Base-by-base conservation (phyloP, 441 rosid species). In the Populus trichocarpa region DNA sequence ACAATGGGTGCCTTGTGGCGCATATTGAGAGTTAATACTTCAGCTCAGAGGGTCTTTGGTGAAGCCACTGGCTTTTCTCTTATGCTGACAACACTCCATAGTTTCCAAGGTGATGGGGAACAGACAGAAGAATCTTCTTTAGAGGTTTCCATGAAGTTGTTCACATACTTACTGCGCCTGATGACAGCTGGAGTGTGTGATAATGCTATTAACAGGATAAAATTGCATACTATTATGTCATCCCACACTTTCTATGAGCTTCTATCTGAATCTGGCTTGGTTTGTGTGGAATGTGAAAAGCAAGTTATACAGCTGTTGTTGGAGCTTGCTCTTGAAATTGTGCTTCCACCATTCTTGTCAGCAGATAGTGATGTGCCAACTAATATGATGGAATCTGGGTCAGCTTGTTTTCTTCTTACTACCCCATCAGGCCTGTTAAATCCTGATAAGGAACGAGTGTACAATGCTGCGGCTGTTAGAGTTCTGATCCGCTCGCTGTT, bases 21-120 rank as follows among this genome's bases (percentile, higher is more conserved):
- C 65, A 91, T 96, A 82, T 78, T 97, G 82, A 97, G 99, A 70
- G 90, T 85, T 65, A 97, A 96, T 85, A 88, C 79, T 75, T 90
- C 96, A 80, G 95, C 97, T 64, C 98, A 96, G 85, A 90, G 88
- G 87, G 91, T 93, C 77, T 97, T 97, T 80, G 99, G 99, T 81
- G 99, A 97, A 88, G 90, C 96, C 81, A 93, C 97, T 75, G 99
- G 99, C 32, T 96, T 97, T 85, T 97, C 99, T 83, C 98, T 97
- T 88, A 88, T 97, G 84, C 83, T 96, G 84, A 97, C 99, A 70
- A 89, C 90, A 77, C 99, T 97, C 61, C 95, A 97, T 73, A 89
- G 97, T 83, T 93, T 97, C 81, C 99, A 92, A 85, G 95, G 87
- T 77, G 91, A 90, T 76, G 91, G 82, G 71, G 96, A 85, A 76